Evolutionary conservation across 371 early-diverging fungal species (phyloP), one percentile per base, ranked within the genome.

Genomic region (Batrachochytrium dendrobatidis): DNA sequence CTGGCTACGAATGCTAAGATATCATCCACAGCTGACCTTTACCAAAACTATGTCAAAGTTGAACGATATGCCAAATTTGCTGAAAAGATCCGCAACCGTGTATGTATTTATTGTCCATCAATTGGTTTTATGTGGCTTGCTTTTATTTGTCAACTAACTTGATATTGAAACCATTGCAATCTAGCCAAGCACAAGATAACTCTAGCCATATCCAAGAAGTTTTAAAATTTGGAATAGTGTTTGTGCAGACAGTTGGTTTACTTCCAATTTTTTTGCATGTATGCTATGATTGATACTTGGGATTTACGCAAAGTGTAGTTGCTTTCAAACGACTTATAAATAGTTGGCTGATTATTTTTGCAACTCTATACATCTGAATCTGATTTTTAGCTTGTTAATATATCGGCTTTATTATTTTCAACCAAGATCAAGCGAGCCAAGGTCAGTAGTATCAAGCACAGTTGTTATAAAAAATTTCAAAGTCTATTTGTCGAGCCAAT

Each of bases 401-500:
- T 39, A n/a, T 45, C 46, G 3, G 20, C 46, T 20, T 26, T 45
- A 7, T 5, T 12, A 12, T 12, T 45, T 3, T 3, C 46, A 3
- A 45, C 46, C 46, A 45, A 45, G 46, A 45, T 45, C 46, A n/a
- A n/a, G 39, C 39, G 39, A n/a, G 12, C 39, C 12, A 39, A 12
- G 39, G 39, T 39, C 15, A n/a, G 39, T n/a, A 12, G 12, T 12
- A n/a, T 15, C n/a, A n/a, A 12, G 15, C 39, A 39, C 39, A n/a
- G 39, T 39, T 39, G 12, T n/a, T 39, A 39, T n/a, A n/a, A 39
- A 39, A 39, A 39, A 39, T 39, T 12, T 12, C 39, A 12, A 39
- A 39, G 39, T 12, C n/a, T 12, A 12, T 12, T 12, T n/a, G 39
- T n/a, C 12, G 12, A 15, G 39, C 39, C 15, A 39, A n/a, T 39